Evolutionary conservation across 805 yeast genomes (phyloP), one percentile per base, ranked within the genome.

Genomic region (Ogataea salicorniae): DNA sequence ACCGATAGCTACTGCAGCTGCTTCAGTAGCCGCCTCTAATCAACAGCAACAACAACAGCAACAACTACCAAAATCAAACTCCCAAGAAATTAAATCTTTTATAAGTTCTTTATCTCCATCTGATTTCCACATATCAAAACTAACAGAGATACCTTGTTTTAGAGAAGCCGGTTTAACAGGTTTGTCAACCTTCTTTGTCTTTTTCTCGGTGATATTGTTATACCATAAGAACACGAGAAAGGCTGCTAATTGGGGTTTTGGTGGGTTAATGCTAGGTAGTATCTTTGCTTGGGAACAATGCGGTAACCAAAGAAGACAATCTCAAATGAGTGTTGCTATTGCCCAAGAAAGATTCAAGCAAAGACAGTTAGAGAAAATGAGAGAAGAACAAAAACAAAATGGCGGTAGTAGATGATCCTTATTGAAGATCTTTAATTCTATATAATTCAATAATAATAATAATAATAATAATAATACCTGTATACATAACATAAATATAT

Each of bases 281-380:
- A 74, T 87, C 0, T 81, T 87, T 26, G 87, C 95, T 1, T 91
- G 96, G 96, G 97, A 91, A 62, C 96, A 89, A 66, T 91, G 98
- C 64, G 74, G 96, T 49, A 73, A 80, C 42, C 74, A 80, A 41
- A 74, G 95, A 63, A 74, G 83, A 58, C 77, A 79, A 52, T 80
- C 86, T 46, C 75, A 80, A 61, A 76, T 77, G 50, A 81, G 83
- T 48, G 84, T 91, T 42, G 81, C 79, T 48, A 66, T 77, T 58
- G 96, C 96, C 0, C 82, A 80, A 56, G 77, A 77, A 48, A 71
- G 61, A 18, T 67, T 51, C 45, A 62, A 59, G 42, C 56, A 58
- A 35, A 60, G 59, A 55, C 47, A 72, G 64, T 45, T 61, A 54
- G 47, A 68, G 42, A 70, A 66, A 51, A 63, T 64, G 48, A 53